Base-by-base conservation (phyloP, 495 filamentous ascomycete genomes). In the Cercophora newfieldiana region DNA sequence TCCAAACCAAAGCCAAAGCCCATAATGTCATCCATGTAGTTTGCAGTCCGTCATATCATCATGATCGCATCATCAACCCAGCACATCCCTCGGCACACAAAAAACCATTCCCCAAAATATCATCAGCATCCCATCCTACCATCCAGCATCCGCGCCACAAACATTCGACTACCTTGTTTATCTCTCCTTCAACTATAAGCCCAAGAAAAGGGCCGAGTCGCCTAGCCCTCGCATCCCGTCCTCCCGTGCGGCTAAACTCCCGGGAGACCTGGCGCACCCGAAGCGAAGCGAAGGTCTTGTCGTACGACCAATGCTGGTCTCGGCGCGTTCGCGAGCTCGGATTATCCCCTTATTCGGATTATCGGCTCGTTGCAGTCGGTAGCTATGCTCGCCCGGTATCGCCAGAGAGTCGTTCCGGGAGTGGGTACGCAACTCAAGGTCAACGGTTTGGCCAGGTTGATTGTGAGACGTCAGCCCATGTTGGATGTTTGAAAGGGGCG, bases 221-320 rank as follows among this genome's bases (percentile, higher is more conserved):
- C 2, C 22, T 22, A 55, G 22, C 16, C 51, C 25, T 22, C 7
- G 8, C 22, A 2, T 55, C 22, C 22, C 7, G 22, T 55, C 51
- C 44, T 26, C 19, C 51, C 51, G 8, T 55, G 51, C 51, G 51
- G 51, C 51, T 55, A 55, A 55, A 55, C 18, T 55, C 21, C 51
- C 51, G 51, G 51, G 21, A 55, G 26, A 26, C 51, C 21, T 55
- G n/a, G n/a, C n/a, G n/a, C n/a, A 44, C 37, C 37, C 37, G 37
- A 2, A n/a, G n/a, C n/a, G n/a, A n/a, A n/a, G n/a, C n/a, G n/a
- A n/a, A n/a, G n/a, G 4, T 44, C 10, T 44, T 8, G 37, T 44
- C 37, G 37, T 14, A 44, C 37, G 37, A 44, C 10, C 37, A 6
- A 16, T 55, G 51, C 8, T 10, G 19, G 26, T 22, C 50, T 44